These are phyloP conservation scores for Globisporangium irregulare DNA, from an alignment of 352 stramenopile species.

Conservation along the genomic window DNA sequence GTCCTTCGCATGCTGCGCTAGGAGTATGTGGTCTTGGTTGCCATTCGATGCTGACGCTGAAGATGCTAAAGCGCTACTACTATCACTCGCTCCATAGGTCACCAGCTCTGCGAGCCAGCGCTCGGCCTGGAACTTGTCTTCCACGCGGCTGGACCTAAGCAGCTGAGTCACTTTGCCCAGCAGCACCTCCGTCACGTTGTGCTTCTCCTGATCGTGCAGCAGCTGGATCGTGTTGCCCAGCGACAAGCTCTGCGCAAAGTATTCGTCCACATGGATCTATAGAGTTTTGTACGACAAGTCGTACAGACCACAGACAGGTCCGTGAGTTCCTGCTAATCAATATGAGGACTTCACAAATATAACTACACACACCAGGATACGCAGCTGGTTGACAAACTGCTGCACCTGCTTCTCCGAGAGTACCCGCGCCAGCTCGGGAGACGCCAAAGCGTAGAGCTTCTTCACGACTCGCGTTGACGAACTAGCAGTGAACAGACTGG, in stretches of 20 bases:
- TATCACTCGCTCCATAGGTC: slow-evolving; percentile 15
- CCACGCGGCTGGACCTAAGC: slow-evolving; percentile 23
- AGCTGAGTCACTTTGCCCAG: slow-evolving; percentile 30
- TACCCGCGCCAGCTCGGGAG: slow-evolving; percentile 19
- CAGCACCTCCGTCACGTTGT: slow-evolving; percentile 23
- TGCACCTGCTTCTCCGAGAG: slow-evolving; percentile 39
- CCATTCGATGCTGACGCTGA: not conserved
- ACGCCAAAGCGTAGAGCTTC: slow-evolving; percentile 19
- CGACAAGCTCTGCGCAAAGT: slow-evolving; percentile 35
- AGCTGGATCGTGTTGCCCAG: slow-evolving; percentile 30
- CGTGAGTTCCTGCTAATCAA: too few relatives aligned
- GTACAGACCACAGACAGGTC: too few relatives aligned
- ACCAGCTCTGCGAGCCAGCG: slow-evolving; percentile 54
- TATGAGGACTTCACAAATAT: too few relatives aligned
- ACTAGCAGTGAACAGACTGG: slow-evolving; percentile 7
- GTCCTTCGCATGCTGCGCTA: not conserved
- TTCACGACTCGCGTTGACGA: slow-evolving; percentile 21
- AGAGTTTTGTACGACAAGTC: not conserved
- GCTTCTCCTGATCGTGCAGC: slow-evolving; percentile 17
- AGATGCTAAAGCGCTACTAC: not conserved
- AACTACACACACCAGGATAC: slow-evolving; percentile 18
- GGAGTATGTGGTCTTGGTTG: not conserved
- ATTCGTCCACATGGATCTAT: slow-evolving; percentile 40
- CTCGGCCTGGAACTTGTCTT: slow-evolving; percentile 44
- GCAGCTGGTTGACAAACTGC: slow-evolving; percentile 37